These are phyloP conservation scores for Hortiboletus campestris DNA, from an alignment of 768 basidiomycete species.

Conservation along the genomic window DNA sequence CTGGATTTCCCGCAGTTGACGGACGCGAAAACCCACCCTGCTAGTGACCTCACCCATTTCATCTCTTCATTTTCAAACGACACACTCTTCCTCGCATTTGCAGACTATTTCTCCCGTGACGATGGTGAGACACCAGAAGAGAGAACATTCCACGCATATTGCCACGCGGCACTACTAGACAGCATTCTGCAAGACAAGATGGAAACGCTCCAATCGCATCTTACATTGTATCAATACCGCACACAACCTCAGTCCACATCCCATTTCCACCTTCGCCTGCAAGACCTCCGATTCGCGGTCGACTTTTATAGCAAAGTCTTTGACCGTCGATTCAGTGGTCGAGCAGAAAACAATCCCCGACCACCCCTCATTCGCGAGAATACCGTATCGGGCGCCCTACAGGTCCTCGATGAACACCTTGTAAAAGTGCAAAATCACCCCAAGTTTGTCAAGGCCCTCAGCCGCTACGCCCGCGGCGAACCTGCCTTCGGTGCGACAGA, in stretches of 20 bases:
- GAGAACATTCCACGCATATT: conserved; percentile 64
- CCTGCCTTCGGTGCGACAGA: conserved; percentile 28
- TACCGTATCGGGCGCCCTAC: conserved; percentile 63
- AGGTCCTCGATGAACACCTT: conserved; percentile 59
- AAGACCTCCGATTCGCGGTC: conserved; percentile 70
- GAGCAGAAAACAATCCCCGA: conserved; percentile 60
- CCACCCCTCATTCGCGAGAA: conserved; percentile 71
- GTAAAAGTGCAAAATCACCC: conserved; percentile 37
- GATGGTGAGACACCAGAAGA: conserved; percentile 59
- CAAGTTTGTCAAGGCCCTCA: conserved; percentile 35
- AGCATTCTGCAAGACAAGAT: conserved; percentile 91
- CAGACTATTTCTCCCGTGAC: conserved; percentile 70
- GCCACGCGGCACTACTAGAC: conserved; percentile 76
- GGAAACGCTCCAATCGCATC: conserved; percentile 69
- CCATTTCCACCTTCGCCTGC: conserved; percentile 65
- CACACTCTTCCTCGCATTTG: conserved; percentile 73
- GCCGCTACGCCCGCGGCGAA: conserved; percentile 58
- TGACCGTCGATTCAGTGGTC: conserved; percentile 72
- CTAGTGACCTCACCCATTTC: conserved; percentile 77
- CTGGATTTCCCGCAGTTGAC: conserved; percentile 82
- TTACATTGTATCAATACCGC: conserved; percentile 69
- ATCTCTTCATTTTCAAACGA: conserved; percentile 87
- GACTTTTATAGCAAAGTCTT: conserved; percentile 79
- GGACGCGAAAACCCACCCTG: conserved; percentile 62
- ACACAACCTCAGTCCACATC: conserved; percentile 54